Evolutionary conservation across 2,329 filamentous ascomycete species (phyloP), one percentile per base, ranked within the genome.

Genomic region (Pyrenochaeta sp.): DNA sequence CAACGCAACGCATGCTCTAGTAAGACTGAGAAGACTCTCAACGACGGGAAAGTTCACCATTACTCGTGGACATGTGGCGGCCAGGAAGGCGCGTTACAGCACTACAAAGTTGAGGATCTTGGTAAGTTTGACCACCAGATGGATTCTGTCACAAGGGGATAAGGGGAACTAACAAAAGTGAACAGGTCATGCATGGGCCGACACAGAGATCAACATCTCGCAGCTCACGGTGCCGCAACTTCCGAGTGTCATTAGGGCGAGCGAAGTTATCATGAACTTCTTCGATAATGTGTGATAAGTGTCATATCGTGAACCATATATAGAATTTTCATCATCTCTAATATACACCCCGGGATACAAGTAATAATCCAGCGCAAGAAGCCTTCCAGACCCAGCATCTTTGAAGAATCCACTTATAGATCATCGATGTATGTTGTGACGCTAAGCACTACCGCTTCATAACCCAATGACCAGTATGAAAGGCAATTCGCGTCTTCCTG

Each of bases 111-210:
- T 0, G 74, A 78, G 45, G 67, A 71, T 40, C 75, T 81, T 69
- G 78, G 77, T 76, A 62, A 50, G 73, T 66, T 7, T 2, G n/a
- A 6, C 14, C 1, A 27, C n/a, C 39, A 21, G 1, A 23, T 31
- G 45, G 39, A 9, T 15, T 41, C 14, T 27, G 23, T 27, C 23
- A 27, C 4, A 5, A 9, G 4, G 23, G 23, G 23, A 9, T 9
- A 37, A 37, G 18, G 40, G 11, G 10, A 12, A 14, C 45, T 54
- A 23, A 54, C 35, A 36, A 6, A 21, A 10, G 17, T 36, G 9
- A 5, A n/a, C 71, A 56, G 53, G 77, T 14, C 80, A 82, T 54
- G 74, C 72, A 48, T 82, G 80, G 80, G 75, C 80, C 4, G 79
- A 78, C 18, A 79, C 76, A 3, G 74, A 78, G 41, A 71, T 73